Evolutionary conservation across 768 basidiomycete genomes (phyloP).

Genomic region (Asterophora parasitica): DNA sequence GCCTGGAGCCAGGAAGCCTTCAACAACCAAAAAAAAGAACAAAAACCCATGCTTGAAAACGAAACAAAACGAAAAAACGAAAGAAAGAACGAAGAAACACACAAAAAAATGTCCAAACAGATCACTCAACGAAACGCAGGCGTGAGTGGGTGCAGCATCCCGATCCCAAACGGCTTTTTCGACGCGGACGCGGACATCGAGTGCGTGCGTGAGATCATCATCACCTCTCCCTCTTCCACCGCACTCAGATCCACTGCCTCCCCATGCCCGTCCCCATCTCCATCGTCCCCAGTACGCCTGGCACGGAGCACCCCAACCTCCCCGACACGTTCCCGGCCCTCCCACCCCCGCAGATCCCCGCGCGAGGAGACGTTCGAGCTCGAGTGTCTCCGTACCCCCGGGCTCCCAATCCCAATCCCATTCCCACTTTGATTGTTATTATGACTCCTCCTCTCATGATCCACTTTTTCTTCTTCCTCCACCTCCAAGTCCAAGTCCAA

Average conservation of each 20-base stretch:
- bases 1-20: no score
- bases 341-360: slow-evolving; percentile 10
- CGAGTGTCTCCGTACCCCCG: slow-evolving; percentile 5
- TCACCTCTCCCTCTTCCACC: background rate
- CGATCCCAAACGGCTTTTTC: slow-evolving; percentile 11
- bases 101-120: no score
- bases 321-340: slow-evolving; percentile 4
- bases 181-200: slow-evolving; percentile 14
- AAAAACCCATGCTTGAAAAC: no score
- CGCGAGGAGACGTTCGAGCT: background rate
- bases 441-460: no score
- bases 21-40: no score
- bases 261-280: background rate
- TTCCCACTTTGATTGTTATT: no score
- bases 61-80: no score
- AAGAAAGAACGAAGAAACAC: no score
- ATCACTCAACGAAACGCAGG: background rate
- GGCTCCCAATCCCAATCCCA: background rate
- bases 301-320: no score
- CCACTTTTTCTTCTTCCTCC: background rate
- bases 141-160: no score
- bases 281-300: no score
- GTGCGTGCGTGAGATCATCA: slow-evolving; percentile 14
- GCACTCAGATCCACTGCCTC: background rate
- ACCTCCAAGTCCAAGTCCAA: no score